Conservation (phyloP, 306 rosid genomes). For the Glycyrrhiza uralensis region DNA sequence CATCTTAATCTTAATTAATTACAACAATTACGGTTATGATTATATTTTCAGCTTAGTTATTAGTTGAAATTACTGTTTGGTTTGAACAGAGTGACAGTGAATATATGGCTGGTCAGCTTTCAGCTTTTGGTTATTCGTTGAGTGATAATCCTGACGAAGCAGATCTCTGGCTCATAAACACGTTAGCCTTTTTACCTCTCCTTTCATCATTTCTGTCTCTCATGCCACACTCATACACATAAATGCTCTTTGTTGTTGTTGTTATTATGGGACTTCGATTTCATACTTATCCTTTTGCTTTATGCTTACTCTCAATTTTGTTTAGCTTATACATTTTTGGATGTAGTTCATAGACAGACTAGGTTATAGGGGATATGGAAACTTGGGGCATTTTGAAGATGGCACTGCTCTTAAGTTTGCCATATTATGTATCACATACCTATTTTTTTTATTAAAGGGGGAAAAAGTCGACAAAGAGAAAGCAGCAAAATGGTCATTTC, state of each 20-base stretch:
- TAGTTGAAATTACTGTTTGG: neutral
- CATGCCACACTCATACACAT: neutral
- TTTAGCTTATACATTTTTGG: neutral
- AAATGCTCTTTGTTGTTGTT: neutral
- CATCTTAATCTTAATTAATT: neutral
- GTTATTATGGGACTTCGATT: neutral
- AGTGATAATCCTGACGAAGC: conserved; percentile 81
- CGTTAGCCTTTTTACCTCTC: conserved; percentile 49
- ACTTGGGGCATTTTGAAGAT: no score
- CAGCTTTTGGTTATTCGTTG: conserved; percentile 83
- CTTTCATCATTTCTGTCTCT: neutral
- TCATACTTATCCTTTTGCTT: neutral
- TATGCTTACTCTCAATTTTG: neutral
- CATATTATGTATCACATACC: no score
- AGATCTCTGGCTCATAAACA: conserved; percentile 95
- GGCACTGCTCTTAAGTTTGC: no score
- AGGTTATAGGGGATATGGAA: no score
- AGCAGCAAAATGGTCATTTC: neutral
- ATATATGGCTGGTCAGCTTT: conserved; percentile 98
- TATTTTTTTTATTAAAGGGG: no score
- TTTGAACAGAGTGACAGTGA: conserved; percentile 85
- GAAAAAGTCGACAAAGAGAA: no score
- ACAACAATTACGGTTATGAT: neutral
- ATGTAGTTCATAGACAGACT: neutral
- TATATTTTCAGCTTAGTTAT: neutral